Conservation (phyloP, 179 eudicot species). For the Actinidia arguta region DNA sequence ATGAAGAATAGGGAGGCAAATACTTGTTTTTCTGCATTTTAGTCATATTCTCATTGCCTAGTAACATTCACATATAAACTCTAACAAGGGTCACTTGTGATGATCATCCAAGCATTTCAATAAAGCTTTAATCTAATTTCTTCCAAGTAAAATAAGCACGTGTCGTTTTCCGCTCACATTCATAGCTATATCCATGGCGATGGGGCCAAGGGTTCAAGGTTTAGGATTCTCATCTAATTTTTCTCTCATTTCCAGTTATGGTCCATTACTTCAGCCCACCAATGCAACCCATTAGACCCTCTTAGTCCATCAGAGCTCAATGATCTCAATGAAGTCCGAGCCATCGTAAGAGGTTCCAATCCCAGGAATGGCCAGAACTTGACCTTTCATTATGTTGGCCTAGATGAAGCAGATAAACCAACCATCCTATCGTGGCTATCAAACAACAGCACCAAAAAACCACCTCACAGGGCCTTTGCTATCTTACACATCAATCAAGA, state of each 20-base stretch:
- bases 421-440: constrained; percentile 24
- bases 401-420: constrained; percentile 46
- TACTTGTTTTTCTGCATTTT: too few species aligned
- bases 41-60: too few species aligned
- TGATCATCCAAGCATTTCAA: too few species aligned
- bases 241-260: background rate
- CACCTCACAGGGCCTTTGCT: constrained; percentile 34
- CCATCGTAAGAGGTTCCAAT: constrained; percentile 24
- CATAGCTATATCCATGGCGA: background rate
- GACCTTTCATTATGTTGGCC: constrained; percentile 47
- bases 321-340: constrained; percentile 40
- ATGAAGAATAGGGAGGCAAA: too few species aligned
- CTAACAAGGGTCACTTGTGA: too few species aligned
- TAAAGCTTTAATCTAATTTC: too few species aligned
- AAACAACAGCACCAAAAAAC: background rate
- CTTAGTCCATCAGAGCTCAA: constrained; percentile 44
- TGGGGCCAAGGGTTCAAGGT: constrained; percentile 14
- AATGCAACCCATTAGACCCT: constrained; percentile 40
- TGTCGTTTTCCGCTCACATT: background rate
- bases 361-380: constrained; percentile 22
- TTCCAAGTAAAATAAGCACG: background rate
- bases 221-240: constrained; percentile 5
- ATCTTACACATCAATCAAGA: constrained; percentile 27
- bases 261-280: constrained; percentile 21
- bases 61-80: too few species aligned